A percentile compares a stretch with the other conserved stretches of the same genome.
Conservation (phyloP, 2,329 filamentous ascomycete genomes). For the Xylariales sp. region DNA sequence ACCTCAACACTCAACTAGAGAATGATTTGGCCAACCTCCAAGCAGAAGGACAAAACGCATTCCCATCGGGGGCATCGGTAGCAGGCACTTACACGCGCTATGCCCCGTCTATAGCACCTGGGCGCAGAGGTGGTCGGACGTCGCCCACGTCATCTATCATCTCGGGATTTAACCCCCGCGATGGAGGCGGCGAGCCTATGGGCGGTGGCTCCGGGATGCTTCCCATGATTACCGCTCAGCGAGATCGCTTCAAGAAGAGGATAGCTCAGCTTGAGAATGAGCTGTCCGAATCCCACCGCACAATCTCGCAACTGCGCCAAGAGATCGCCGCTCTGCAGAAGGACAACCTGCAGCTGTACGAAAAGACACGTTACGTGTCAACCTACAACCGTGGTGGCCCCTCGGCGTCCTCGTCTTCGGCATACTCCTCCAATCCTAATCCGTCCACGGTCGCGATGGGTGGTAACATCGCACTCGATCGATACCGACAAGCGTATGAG, state of each 20-base stretch:
- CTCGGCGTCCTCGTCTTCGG: constrained; percentile 60
- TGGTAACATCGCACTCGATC: constrained; percentile 65
- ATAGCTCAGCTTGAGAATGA: constrained; percentile 89
- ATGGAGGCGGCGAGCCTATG: constrained; percentile 55
- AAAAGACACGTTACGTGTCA: constrained; percentile 95
- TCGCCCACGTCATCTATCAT: constrained; percentile 98
- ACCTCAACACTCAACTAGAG: constrained; percentile 83
- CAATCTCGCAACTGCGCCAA: constrained; percentile 79
- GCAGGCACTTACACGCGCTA: constrained; percentile 88
- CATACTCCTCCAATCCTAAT: constrained; percentile 65
- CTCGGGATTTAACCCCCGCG: constrained; percentile 81
- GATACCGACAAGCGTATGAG: constrained; percentile 91
- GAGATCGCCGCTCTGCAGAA: constrained; percentile 91
- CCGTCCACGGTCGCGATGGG: constrained; percentile 64
- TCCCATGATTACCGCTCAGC: constrained; percentile 96
- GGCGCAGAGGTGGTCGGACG: constrained; percentile 62
- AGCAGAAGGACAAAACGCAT: constrained; percentile 75
- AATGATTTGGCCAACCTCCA: constrained; percentile 87
- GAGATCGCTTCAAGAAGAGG: constrained; percentile 96
- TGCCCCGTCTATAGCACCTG: constrained; percentile 56
- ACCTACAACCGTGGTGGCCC: constrained; percentile 76
- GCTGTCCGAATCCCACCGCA: constrained; percentile 76
- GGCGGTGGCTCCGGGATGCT: constrained; percentile 82
- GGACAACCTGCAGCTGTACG: constrained; percentile 93
- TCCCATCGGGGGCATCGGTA: constrained; percentile 86